Evolutionary conservation across 805 yeast species (phyloP).

Genomic region (Wickerhamomyces bisporus): DNA sequence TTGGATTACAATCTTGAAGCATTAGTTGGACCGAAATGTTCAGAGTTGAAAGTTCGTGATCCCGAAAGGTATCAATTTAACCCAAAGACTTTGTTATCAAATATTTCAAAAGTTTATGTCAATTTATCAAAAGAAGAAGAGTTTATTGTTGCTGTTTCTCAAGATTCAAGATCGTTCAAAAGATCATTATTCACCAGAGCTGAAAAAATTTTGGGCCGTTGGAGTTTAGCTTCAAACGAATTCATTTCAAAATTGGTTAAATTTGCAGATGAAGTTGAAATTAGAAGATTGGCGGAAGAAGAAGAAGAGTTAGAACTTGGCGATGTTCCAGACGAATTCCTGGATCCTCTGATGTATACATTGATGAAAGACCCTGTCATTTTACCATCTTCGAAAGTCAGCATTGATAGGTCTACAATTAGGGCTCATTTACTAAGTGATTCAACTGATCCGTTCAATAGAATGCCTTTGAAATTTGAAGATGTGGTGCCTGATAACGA

Average conservation of each 20-base stretch:
- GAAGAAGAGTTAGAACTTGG: constrained; percentile 85
- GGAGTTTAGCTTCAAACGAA: constrained; percentile 48
- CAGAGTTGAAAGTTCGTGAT: constrained; percentile 75
- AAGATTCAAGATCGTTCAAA: constrained; percentile 88
- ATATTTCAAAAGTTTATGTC: constrained; percentile 68
- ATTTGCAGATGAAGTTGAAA: constrained; percentile 66
- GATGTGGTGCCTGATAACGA: constrained; percentile 80
- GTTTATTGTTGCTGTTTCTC: constrained; percentile 76
- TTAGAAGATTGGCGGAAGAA: constrained; percentile 55
- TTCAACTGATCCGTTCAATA: constrained; percentile 94
- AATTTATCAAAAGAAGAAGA: constrained; percentile 60
- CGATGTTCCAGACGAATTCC: constrained; percentile 92
- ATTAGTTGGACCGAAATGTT: constrained; percentile 93
- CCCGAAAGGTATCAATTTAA: constrained; percentile 82
- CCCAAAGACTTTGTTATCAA: constrained; percentile 66
- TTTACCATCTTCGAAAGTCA: constrained; percentile 81
- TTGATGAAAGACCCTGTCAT: constrained; percentile 94
- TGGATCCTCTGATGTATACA: constrained; percentile 96
- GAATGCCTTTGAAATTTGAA: constrained; percentile 84
- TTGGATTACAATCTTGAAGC: constrained; percentile 85
- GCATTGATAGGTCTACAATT: constrained; percentile 86
- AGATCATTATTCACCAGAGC: constrained; percentile 67
- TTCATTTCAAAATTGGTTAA: constrained; percentile 44
- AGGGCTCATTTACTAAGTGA: constrained; percentile 92
- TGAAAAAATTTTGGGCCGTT: constrained; percentile 51